These are phyloP conservation scores for Magnusiomyces paraingens DNA, from an alignment of 1,139 yeast species.

Conservation along the genomic window DNA sequence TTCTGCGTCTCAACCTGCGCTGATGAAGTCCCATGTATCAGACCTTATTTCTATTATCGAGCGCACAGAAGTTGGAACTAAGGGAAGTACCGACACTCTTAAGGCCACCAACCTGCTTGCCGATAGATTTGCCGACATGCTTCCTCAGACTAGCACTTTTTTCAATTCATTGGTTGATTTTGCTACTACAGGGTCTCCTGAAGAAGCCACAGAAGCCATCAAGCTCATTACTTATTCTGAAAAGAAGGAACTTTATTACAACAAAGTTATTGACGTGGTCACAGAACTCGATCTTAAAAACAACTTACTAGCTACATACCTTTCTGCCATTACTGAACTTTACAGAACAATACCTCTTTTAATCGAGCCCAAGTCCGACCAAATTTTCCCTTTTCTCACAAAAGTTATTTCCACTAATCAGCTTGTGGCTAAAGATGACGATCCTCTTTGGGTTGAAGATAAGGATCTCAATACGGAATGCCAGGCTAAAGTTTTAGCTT, in stretches of 20 bases:
- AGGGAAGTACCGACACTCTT: slow-evolving; percentile 38
- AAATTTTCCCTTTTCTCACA: slow-evolving; percentile 54
- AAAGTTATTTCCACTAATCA: too few species aligned
- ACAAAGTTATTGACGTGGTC: slow-evolving; percentile 28
- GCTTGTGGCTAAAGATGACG: slow-evolving; percentile 19
- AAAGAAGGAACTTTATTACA: slow-evolving; percentile 37
- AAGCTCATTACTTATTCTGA: slow-evolving; percentile 48
- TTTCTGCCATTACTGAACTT: slow-evolving; percentile 58
- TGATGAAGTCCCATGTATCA: slow-evolving; percentile 54
- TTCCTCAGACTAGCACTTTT: slow-evolving; percentile 31
- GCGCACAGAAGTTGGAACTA: slow-evolving; percentile 28
- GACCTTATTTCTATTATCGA: slow-evolving; percentile 43
- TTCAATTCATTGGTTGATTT: slow-evolving; percentile 35
- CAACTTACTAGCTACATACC: slow-evolving; percentile 45
- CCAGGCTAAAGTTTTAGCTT: slow-evolving; percentile 39
- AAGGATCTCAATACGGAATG: slow-evolving; percentile 39
- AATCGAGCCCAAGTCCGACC: slow-evolving; percentile 50
- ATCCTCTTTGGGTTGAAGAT: slow-evolving; percentile 47
- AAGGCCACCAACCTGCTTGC: slow-evolving; percentile 58
- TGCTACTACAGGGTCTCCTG: slow-evolving; percentile 49
- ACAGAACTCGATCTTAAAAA: slow-evolving; percentile 37
- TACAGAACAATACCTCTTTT: slow-evolving; percentile 46
- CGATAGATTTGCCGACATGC: slow-evolving; percentile 40
- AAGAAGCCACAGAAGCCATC: slow-evolving; percentile 61
- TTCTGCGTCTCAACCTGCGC: slow-evolving; percentile 56